Evolutionary conservation across 1,284 basidiomycete species (phyloP).

Genomic region (Trichosporon coremiiforme): DNA sequence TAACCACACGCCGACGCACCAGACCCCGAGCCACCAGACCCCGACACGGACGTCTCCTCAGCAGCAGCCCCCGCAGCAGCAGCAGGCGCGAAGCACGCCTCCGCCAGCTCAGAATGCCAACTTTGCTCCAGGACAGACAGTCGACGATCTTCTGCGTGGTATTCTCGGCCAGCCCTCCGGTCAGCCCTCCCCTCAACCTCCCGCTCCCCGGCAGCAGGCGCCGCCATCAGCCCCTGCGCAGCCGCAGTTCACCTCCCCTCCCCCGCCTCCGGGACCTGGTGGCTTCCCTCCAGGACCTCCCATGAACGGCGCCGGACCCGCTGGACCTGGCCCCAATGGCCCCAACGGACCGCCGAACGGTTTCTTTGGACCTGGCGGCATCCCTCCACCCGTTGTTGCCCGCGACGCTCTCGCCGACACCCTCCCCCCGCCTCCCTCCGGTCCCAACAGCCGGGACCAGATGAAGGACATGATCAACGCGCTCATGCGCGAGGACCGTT

Average conservation of each 20-base stretch:
- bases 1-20: background rate
- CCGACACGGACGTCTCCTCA: background rate
- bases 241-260: background rate
- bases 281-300: background rate
- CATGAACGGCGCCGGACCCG: background rate
- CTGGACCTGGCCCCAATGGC: no score
- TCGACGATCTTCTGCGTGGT: constrained; percentile 49
- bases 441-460: background rate
- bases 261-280: background rate
- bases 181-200: constrained; percentile 8
- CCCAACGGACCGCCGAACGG: background rate
- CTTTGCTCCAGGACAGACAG: constrained; percentile 44
- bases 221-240: background rate
- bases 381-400: background rate
- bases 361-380: background rate
- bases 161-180: constrained; percentile 36
- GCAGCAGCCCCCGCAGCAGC: background rate
- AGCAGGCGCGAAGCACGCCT: constrained; percentile 5
- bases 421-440: constrained; percentile 8
- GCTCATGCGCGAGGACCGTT: constrained; percentile 21
- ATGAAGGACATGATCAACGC: background rate
- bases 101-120: constrained; percentile 15
- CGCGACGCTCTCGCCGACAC: constrained; percentile 23
- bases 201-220: background rate
- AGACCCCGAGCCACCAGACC: no score